Conservation (phyloP, 2,329 filamentous ascomycete genomes). For the Emmonsia crescens region DNA sequence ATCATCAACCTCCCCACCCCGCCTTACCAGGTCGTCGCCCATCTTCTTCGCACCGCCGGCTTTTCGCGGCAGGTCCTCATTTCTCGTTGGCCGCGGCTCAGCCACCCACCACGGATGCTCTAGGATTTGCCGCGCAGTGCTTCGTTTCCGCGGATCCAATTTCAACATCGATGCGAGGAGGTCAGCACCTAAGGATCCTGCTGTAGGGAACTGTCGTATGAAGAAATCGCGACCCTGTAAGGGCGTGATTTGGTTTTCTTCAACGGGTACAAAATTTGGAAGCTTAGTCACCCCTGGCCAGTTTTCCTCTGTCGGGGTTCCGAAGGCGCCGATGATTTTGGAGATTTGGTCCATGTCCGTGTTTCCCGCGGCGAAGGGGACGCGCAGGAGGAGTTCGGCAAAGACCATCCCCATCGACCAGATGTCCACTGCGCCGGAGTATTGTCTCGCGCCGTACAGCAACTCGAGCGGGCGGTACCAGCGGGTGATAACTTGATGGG, state of each 20-base stretch:
- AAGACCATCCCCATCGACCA: slow-evolving; percentile 93
- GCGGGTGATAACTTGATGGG: slow-evolving; percentile 84
- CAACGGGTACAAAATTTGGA: slow-evolving; percentile 65
- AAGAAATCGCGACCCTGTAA: slow-evolving; percentile 59
- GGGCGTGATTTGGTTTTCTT: slow-evolving; percentile 45
- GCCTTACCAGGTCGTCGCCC: slow-evolving; percentile 69
- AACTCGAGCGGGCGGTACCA: slow-evolving; percentile 96
- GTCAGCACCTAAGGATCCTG: slow-evolving; percentile 75
- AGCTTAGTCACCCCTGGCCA: slow-evolving; percentile 86
- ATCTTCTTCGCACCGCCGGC: slow-evolving; percentile 62
- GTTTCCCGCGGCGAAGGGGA: slow-evolving; percentile 72
- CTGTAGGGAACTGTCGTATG: slow-evolving; percentile 63
- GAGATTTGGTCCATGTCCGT: slow-evolving; percentile 78
- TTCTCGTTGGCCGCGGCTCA: slow-evolving; percentile 71
- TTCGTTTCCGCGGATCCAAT: slow-evolving; percentile 76
- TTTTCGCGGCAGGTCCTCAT: slow-evolving; percentile 71
- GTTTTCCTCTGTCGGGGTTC: slow-evolving; percentile 84
- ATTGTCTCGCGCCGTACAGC: slow-evolving; percentile 79
- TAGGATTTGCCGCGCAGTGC: slow-evolving; percentile 66
- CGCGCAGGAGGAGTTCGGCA: slow-evolving; percentile 74
- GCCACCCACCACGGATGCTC: slow-evolving; percentile 77
- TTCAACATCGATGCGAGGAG: slow-evolving; percentile 74
- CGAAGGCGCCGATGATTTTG: slow-evolving; percentile 73
- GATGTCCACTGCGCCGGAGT: slow-evolving; percentile 81
- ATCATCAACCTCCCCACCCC: slow-evolving; percentile 60